Conservation (phyloP, 192 early-diverging fungal species). For the Phlyctochytrium planicorne region DNA sequence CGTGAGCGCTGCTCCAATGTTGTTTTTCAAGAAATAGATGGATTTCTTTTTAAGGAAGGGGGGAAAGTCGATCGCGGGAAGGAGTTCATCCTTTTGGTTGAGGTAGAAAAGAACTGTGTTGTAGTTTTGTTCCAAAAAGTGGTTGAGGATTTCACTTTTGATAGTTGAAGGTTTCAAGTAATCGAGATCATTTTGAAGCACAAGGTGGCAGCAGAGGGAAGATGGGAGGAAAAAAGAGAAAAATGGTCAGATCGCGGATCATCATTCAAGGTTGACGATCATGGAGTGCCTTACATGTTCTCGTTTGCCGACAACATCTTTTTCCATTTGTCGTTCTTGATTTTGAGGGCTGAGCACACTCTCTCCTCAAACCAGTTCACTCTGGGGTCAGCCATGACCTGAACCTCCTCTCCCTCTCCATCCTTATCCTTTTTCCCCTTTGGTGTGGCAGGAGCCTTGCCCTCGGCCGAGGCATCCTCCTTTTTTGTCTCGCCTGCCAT, state of each 20-base stretch:
- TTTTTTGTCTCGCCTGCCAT: slow-evolving; percentile 4
- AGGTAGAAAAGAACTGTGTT: slow-evolving; percentile 62
- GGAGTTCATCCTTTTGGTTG: slow-evolving; percentile 59
- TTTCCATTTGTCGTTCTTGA: slow-evolving; percentile 65
- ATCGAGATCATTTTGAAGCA: background rate
- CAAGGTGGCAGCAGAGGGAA: background rate
- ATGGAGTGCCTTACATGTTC: slow-evolving; percentile 54
- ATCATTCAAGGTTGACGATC: too few relatives aligned
- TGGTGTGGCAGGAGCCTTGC: slow-evolving; percentile 24
- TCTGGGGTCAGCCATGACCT: slow-evolving; percentile 50
- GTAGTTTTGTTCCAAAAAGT: slow-evolving; percentile 57
- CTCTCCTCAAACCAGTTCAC: slow-evolving; percentile 60
- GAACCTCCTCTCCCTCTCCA: slow-evolving; percentile 40
- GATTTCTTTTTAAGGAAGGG: slow-evolving; percentile 55
- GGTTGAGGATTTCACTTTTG: slow-evolving; percentile 53
- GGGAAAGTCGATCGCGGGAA: slow-evolving; percentile 56
- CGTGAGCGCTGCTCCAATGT: slow-evolving; percentile 41
- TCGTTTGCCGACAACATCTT: slow-evolving; percentile 49
- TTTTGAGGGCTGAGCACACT: slow-evolving; percentile 52
- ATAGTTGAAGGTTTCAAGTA: slow-evolving; percentile 22
- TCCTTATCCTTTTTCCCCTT: slow-evolving; percentile 53
- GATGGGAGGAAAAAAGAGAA: background rate
- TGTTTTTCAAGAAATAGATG: slow-evolving; percentile 60
- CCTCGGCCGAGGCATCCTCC: slow-evolving; percentile 6
- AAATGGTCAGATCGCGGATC: too few relatives aligned